These are phyloP conservation scores for Periconia sp. DNA, from an alignment of 2,329 filamentous ascomycete genomes.

Conservation along the genomic window DNA sequence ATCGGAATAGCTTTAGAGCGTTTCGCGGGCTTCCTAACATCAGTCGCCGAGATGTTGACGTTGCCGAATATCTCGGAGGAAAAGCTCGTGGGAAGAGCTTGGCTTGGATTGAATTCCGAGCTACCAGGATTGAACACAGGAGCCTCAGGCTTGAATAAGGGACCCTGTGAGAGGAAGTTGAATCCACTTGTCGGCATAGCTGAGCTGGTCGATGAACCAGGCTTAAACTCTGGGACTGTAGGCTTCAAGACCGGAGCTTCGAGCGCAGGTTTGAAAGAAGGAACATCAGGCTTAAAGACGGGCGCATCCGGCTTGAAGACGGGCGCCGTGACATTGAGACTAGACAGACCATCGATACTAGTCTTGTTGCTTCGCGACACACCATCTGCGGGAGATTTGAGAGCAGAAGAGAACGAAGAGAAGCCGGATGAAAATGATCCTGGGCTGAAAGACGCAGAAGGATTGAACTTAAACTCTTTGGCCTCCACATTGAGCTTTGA, in stretches of 20 bases:
- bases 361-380: constrained; percentile 51
- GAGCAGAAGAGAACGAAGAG: constrained; percentile 48
- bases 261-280: constrained; percentile 70
- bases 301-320: constrained; percentile 80
- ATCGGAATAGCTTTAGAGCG: constrained; percentile 86
- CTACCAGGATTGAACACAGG: constrained; percentile 66
- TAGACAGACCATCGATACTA: constrained; percentile 38
- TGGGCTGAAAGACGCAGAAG: constrained; percentile 57
- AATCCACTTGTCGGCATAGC: constrained; percentile 57
- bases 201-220: constrained; percentile 53
- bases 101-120: constrained; percentile 29
- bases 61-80: constrained; percentile 44
- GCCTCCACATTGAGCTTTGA: constrained; percentile 89
- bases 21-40: constrained; percentile 70
- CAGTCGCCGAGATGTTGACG: constrained; percentile 62
- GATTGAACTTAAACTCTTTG: constrained; percentile 82
- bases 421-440: constrained; percentile 50
- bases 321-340: constrained; percentile 73
- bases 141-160: constrained; percentile 77
- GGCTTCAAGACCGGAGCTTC: constrained; percentile 30
- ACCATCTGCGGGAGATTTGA: constrained; percentile 55
- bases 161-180: constrained; percentile 64
- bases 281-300: constrained; percentile 71
- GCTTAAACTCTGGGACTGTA: constrained; percentile 40
- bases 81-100: constrained; percentile 31